Base-by-base conservation (phyloP, 2,329 filamentous ascomycete genomes). In the Byssoonygena ceratinophila region DNA sequence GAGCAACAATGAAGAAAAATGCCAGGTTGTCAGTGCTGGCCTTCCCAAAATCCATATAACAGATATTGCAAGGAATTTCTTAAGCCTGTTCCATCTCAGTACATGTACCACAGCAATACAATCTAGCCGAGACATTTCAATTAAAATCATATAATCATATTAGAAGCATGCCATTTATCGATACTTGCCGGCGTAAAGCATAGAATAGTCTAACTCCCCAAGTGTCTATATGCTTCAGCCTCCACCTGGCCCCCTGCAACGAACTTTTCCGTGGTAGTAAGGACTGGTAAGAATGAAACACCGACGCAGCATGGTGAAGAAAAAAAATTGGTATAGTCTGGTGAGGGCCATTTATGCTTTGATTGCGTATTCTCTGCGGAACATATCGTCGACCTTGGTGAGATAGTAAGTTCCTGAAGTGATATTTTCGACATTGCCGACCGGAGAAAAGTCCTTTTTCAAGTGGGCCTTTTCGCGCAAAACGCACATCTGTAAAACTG, bases 391-490 rank as follows among this genome's bases (percentile, higher is more conserved):
- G 45, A 92, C 79, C 68, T 83, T 82, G 65, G 80, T 81, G 54
- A 92, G 77, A 74, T 90, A 92, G 75, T 91, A 92, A 20, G 82
- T 81, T 54, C 81, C 83, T 55, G 78, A 71, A 55, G 68, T 66
- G 53, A 92, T 78, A 60, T 79, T 85, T 43, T 85, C 83, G 25
- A 76, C 64, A 50, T 14, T 81, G 54, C 87, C 87, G 63, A 76
- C 69, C 56, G 87, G 87, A 58, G 74, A 80, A 73, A 80, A 92
- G 74, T 81, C 74, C 76, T 90, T 91, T 76, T 89, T 79, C 59
- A 91, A 76, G 68, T 92, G 87, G 52, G 86, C 87, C 71, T 88
- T 79, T 73, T 92, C 85, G 67, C 87, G 84, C 60, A 91, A 77
- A 52, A 84, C 74, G 72, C 87, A 91, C 78, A 89, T 84, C 81